A percentile compares a stretch with the other conserved stretches of the same genome.
These are phyloP conservation scores for Podila horticola DNA, from an alignment of 192 early-diverging fungal genomes.

Conservation along the genomic window DNA sequence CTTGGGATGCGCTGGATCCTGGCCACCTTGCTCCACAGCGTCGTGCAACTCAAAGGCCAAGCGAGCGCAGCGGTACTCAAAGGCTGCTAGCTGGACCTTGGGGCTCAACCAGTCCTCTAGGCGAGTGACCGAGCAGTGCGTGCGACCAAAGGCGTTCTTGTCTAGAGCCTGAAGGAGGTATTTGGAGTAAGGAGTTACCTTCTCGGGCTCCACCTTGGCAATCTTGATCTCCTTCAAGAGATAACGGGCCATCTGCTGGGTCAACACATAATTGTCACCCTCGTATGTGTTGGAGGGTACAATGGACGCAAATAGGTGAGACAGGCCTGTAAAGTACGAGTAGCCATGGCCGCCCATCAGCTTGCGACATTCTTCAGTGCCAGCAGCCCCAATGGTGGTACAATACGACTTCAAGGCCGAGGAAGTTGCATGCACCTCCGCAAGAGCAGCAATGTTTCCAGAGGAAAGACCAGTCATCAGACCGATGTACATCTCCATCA, in stretches of 20 bases:
- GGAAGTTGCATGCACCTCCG: constrained; percentile 85
- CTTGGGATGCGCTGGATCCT: constrained; percentile 29
- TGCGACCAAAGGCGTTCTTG: constrained; percentile 6
- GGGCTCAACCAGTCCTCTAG: constrained; percentile 55
- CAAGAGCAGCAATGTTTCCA: constrained; percentile 44
- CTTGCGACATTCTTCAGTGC: constrained; percentile 77
- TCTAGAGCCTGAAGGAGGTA: constrained; percentile 32
- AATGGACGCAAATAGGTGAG: constrained; percentile 70
- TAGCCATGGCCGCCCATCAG: constrained; percentile 84
- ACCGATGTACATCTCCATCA: constrained; percentile 54
- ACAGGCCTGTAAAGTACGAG: constrained; percentile 76
- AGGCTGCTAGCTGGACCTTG: constrained; percentile 51
- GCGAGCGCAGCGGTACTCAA: constrained; percentile 62
- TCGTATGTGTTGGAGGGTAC: constrained; percentile 83
- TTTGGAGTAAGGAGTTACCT: constrained; percentile 40
- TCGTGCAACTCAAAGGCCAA: constrained; percentile 54
- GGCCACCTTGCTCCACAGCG: constrained; percentile 37
- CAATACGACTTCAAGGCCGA: constrained; percentile 80
- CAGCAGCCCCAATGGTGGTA: constrained; percentile 70
- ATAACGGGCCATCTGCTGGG: constrained; percentile 86
- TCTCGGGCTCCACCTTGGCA: constrained; percentile 18
- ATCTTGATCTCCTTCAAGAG: constrained; percentile 62
- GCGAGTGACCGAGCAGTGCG: constrained; percentile 25
- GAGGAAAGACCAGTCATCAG: constrained; percentile 69
- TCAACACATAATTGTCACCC: constrained; percentile 86